phyloP scores from a whole-genome alignment of 495 filamentous ascomycete genomes.

The Xylaria castorea region DNA sequence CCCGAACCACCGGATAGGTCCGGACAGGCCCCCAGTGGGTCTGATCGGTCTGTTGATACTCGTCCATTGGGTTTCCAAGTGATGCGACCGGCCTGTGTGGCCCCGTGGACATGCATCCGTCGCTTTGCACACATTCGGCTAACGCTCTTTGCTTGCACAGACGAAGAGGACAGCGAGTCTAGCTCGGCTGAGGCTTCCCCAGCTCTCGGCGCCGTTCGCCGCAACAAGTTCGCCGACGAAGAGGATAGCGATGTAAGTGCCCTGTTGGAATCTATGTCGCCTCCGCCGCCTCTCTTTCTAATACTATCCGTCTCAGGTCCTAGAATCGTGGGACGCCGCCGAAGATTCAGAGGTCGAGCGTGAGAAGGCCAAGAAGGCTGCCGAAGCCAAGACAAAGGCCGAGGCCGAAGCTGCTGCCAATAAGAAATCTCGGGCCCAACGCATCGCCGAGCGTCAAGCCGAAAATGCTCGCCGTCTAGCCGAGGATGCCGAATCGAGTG shows the following conservation, averaged over 20 bases:
- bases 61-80: constrained; percentile 28
- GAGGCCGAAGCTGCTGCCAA: constrained; percentile 89
- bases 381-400: constrained; percentile 85
- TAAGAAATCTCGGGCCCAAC: constrained; percentile 88
- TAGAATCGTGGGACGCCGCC: constrained; percentile 96
- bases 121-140: constrained; percentile 35
- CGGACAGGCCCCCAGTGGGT: constrained; percentile 26
- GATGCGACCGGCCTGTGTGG: constrained; percentile 32
- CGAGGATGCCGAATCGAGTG: constrained; percentile 62
- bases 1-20: constrained; percentile 11
- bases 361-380: constrained; percentile 88
- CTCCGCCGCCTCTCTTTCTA: not conserved
- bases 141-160: constrained; percentile 45
- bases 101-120: constrained; percentile 9
- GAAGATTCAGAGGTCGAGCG: constrained; percentile 97
- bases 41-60: constrained; percentile 26
- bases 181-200: constrained; percentile 67
- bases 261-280: constrained; percentile 12
- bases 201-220: constrained; percentile 58
- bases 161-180: constrained; percentile 75
- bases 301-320: constrained; percentile 62
- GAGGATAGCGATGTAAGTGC: constrained; percentile 83
- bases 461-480: constrained; percentile 56
- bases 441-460: constrained; percentile 77
- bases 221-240: constrained; percentile 80